Base-by-base conservation (phyloP, 768 basidiomycete species). In the Pisolithus tinctorius region DNA sequence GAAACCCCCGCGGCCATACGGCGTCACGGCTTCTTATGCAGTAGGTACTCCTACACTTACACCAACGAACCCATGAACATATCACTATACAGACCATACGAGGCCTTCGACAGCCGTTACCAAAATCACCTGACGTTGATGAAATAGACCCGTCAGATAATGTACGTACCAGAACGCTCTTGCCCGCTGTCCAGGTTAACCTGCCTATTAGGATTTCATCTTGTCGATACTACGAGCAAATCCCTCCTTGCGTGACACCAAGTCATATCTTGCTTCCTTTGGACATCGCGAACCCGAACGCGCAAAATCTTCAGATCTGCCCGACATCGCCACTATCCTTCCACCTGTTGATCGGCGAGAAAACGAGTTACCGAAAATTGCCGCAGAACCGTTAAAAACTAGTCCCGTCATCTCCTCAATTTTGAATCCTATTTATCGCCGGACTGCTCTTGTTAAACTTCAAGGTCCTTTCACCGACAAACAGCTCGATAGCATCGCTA, bases 391-490 rank as follows among this genome's bases (percentile, higher is more conserved):
- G 34, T 61, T 70, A 8, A 73, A 74, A 55, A 45, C 68, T 1
- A 82, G 72, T 53, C 79, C 77, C 7, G 73, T 86, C 58, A 70
- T 87, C 54, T 77, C 81, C 6, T 83, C 84, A n/a, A 84, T 88
- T 58, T 74, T 94, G n/a, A 76, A 93, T 61, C 94, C 94, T 6
- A 80, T 89, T 48, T 73, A 82, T 51, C 79, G 83, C 41, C 86
- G 91, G 48, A 95, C 96, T 1, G 93, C 94, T 4, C 82, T 99
- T 14, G 94, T 99, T 59, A 98, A 98, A 70, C 73, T 98, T 2
- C 96, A 98, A 67, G 93, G 94, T 9, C 96, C 96, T 2, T 98
- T 98, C 64, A 87, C 83, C 9, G 87, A 95, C 68, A 78, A 83
- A 7, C 96, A 97, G 61, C 81, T 98, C 52, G 90, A 95, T 57